A percentile compares a stretch with the other conserved stretches of the same genome.
Evolutionary conservation across 1,284 basidiomycete genomes (phyloP).

Genomic region (Phlebopus sp.): DNA sequence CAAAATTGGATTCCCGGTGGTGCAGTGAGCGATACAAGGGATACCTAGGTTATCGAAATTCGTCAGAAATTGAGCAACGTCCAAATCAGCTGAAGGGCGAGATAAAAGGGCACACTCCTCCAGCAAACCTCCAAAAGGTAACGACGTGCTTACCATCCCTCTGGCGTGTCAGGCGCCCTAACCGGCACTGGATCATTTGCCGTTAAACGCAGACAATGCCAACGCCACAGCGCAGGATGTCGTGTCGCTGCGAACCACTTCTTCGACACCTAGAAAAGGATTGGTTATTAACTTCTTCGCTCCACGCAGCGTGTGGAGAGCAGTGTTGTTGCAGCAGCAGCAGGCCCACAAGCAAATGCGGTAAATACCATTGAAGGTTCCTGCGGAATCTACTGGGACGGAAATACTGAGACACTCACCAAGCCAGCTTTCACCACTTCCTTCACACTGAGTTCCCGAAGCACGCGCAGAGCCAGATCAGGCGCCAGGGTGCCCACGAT

Average conservation of each 20-base stretch:
- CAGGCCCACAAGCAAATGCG: background rate
- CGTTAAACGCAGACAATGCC: constrained; percentile 73
- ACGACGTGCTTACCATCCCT: constrained; percentile 59
- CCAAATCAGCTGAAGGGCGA: too few species aligned
- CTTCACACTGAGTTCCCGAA: constrained; percentile 61
- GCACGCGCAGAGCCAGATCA: constrained; percentile 61
- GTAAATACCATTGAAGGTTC: background rate
- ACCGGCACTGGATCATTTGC: constrained; percentile 70
- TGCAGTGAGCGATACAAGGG: constrained; percentile 79
- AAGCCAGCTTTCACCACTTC: constrained; percentile 62
- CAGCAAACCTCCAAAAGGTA: background rate
- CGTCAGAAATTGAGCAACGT: background rate
- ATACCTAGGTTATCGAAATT: constrained; percentile 46
- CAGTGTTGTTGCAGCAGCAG: background rate
- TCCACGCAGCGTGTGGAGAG: constrained; percentile 1
- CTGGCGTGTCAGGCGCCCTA: constrained; percentile 55
- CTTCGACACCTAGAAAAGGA: constrained; percentile 59
- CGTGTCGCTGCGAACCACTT: constrained; percentile 71
- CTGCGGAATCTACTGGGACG: background rate
- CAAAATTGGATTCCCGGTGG: constrained; percentile 86
- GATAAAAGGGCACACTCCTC: background rate
- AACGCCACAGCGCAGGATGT: constrained; percentile 74
- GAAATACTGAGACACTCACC: constrained; percentile 35
- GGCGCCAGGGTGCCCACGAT: constrained; percentile 73
- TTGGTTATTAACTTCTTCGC: constrained; percentile 11